Conservation (phyloP, 2,329 filamentous ascomycete species). For the Whalleya microplaca region DNA sequence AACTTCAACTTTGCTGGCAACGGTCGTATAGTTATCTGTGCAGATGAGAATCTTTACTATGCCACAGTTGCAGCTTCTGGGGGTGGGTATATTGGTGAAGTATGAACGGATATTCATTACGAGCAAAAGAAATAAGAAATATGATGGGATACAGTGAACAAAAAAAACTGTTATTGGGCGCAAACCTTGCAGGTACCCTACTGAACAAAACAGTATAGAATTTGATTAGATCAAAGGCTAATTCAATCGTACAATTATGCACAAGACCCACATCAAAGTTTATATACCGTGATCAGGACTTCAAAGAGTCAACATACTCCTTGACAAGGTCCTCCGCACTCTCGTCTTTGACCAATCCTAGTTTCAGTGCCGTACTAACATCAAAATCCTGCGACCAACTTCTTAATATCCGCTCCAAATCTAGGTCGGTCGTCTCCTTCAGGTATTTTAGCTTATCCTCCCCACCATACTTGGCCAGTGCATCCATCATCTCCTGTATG, state of each 20-base stretch:
- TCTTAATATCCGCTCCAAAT: conserved; percentile 59
- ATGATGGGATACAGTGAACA: no score
- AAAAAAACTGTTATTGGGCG: no score
- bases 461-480: conserved; percentile 58
- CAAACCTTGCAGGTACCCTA: no score
- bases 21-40: conserved; percentile 47
- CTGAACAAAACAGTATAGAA: no score
- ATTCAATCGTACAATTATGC: no score
- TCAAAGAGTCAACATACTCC: conserved; percentile 54
- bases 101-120: neutral
- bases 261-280: no score
- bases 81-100: conserved; percentile 24
- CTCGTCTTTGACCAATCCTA: conserved; percentile 56
- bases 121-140: no score
- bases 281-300: conserved; percentile 16
- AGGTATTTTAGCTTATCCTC: conserved; percentile 56
- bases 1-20: conserved; percentile 54
- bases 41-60: conserved; percentile 46
- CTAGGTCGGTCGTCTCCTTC: conserved; percentile 57
- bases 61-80: conserved; percentile 38
- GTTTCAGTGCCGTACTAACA: conserved; percentile 50
- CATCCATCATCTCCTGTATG: conserved; percentile 64
- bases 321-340: conserved; percentile 58
- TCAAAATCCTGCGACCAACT: conserved; percentile 64
- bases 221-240: no score